Conservation (phyloP, 352 stramenopile genomes). For the Elongisporangium undulatum region DNA sequence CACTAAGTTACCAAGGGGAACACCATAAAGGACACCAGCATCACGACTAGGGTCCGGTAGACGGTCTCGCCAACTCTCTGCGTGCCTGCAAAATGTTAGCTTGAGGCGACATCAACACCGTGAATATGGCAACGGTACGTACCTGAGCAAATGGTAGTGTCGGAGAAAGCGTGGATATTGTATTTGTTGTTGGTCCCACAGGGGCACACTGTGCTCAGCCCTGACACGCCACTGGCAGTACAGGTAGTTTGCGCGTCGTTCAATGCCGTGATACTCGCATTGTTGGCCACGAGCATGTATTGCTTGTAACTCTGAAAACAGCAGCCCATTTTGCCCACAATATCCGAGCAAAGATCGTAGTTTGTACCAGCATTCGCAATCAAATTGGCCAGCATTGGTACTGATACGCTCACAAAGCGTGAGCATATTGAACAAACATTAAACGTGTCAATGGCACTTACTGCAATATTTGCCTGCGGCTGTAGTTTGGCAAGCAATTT, state of each 20-base stretch:
- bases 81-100: neutral
- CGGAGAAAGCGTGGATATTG: conserved; percentile 53
- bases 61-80: neutral
- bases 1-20: neutral
- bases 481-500: conserved; percentile 65
- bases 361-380: conserved; percentile 39
- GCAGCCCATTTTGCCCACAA: conserved; percentile 67
- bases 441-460: conserved; percentile 25
- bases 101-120: neutral
- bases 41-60: neutral
- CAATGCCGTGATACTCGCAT: conserved; percentile 35
- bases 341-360: conserved; percentile 67
- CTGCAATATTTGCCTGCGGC: conserved; percentile 62
- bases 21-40: neutral
- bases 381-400: conserved; percentile 48
- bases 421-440: too few relatives aligned
- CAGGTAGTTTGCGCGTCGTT: conserved; percentile 49
- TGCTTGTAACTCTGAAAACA: conserved; percentile 83
- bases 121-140: conserved; percentile 2
- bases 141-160: conserved; percentile 58
- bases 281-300: conserved; percentile 66
- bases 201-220: conserved; percentile 39
- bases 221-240: conserved; percentile 26
- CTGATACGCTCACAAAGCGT: conserved; percentile 13
- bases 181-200: conserved; percentile 36